Evolutionary conservation across 257 asterid species (phyloP), one percentile per base, ranked within the genome.

Genomic region (Phtheirospermum japonicum): DNA sequence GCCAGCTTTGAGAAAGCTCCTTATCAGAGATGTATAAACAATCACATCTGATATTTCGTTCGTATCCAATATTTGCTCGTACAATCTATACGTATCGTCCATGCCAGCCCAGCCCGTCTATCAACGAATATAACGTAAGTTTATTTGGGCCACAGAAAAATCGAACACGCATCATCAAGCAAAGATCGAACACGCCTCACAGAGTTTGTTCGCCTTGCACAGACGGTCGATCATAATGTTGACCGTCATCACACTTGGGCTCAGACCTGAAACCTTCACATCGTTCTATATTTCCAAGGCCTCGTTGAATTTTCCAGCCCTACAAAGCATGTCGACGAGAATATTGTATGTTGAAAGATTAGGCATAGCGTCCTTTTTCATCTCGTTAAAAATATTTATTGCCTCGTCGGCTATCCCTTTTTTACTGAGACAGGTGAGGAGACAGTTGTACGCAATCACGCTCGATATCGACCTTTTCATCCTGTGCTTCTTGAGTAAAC

Each of bases 221-320:
- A 92, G 64, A 28, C 97, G 88, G 67, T 92, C 99, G 26, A 92
- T 71, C 97, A 89, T 89, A 55, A 92, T 89, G 71, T 92, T 92
- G 57, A 86, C 75, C 26, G 95, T 92, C 80, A 74, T 63, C 51
- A 85, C 75, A 57, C 78, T 85, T 0, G 96, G 97, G 77, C 80
- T 78, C 74, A 85, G 75, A 26, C 97, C 96, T 23, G 71, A 75
- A 8, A 68, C 65, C 73, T 77, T 80, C 97, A 92, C 89, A 60
- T 82, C 76, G 34, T 82, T 71, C 63, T 82, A 89, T 65, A 92
- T 68, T 51, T 83, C 77, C 40, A 86, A 66, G 69, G 97, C 96
- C 57, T 76, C 77, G 55, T 78, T 82, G 43, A 80, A 63, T 60
- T 79, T 81, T 65, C 99, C 88, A 10, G 69, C 73, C 72, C 84